A percentile compares a stretch with the other conserved stretches of the same genome.
These are phyloP conservation scores for Coemansia sp. DNA, from an alignment of 192 early-diverging fungal species.

Conservation along the genomic window DNA sequence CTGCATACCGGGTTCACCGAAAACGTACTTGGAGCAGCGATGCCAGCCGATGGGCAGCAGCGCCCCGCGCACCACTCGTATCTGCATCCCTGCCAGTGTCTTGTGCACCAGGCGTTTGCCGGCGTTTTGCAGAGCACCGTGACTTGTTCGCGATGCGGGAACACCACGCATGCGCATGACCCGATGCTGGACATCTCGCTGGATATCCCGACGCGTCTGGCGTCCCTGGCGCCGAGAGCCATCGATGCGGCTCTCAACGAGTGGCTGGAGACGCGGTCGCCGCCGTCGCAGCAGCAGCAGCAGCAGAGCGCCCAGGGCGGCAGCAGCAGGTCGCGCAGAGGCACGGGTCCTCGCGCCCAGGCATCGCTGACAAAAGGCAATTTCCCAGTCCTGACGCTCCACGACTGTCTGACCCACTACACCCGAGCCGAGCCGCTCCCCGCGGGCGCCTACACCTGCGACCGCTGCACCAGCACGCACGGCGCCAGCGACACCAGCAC, in stretches of 20 bases:
- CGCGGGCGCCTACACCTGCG: conserved; percentile 64
- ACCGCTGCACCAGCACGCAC: conserved; percentile 56
- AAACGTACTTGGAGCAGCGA: conserved; percentile 17
- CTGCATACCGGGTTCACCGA: conserved; percentile 70
- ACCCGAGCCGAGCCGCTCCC: conserved; percentile 80
- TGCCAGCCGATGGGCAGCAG: background rate
- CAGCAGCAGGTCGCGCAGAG: background rate
- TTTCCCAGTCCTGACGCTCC: conserved; percentile 36
- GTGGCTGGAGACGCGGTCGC: conserved; percentile 20
- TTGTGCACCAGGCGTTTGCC: conserved; percentile 87
- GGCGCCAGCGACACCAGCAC: conserved; percentile 1
- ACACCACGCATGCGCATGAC: conserved; percentile 76
- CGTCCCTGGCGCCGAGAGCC: conserved; percentile 14
- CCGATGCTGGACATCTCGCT: conserved; percentile 90
- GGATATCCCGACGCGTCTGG: conserved; percentile 62
- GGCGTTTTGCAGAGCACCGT: conserved; percentile 89
- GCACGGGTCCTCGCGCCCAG: background rate
- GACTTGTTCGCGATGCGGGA: conserved; percentile 76
- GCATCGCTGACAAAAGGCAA: conserved; percentile 22
- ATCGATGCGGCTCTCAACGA: conserved; percentile 21
- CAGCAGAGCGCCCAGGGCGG: no score
- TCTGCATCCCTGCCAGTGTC: conserved; percentile 64
- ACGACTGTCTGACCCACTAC: conserved; percentile 58
- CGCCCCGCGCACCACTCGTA: conserved; percentile 16
- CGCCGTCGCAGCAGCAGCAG: background rate